These are phyloP conservation scores for Arthroderma sp. DNA, from an alignment of 2,329 filamentous ascomycete genomes.

Conservation along the genomic window DNA sequence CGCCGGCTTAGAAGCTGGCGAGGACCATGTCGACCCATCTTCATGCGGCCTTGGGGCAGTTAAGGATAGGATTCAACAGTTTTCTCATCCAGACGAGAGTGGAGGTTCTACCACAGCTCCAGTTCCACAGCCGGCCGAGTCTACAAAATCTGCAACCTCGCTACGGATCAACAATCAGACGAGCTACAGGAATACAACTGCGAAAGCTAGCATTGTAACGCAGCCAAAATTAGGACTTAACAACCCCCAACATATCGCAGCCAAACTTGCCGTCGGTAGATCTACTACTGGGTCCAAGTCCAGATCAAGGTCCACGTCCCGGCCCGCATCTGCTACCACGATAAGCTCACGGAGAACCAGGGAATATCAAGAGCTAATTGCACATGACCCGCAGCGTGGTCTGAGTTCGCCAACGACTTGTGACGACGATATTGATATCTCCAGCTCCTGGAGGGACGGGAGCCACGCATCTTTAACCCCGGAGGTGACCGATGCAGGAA, in stretches of 20 bases:
- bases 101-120: background rate
- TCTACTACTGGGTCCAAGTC: constrained; percentile 11
- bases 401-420: background rate
- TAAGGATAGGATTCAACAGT: constrained; percentile 29
- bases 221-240: background rate
- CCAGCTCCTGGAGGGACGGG: background rate
- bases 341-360: background rate
- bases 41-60: constrained; percentile 22
- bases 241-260: constrained; percentile 25
- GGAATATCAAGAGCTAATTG: constrained; percentile 1
- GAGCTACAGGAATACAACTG: background rate
- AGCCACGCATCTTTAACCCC: background rate
- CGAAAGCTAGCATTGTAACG: background rate
- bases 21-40: background rate
- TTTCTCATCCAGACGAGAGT: constrained; percentile 14
- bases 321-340: background rate
- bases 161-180: background rate
- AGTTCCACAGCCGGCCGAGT: background rate
- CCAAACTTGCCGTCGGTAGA: constrained; percentile 25
- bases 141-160: background rate
- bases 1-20: background rate
- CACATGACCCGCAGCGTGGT: background rate
- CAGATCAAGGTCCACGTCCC: background rate
- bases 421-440: background rate
- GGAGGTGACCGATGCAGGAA: background rate